Evolutionary conservation across 1,284 basidiomycete genomes (phyloP).

Genomic region (Austropuccinia psidii): DNA sequence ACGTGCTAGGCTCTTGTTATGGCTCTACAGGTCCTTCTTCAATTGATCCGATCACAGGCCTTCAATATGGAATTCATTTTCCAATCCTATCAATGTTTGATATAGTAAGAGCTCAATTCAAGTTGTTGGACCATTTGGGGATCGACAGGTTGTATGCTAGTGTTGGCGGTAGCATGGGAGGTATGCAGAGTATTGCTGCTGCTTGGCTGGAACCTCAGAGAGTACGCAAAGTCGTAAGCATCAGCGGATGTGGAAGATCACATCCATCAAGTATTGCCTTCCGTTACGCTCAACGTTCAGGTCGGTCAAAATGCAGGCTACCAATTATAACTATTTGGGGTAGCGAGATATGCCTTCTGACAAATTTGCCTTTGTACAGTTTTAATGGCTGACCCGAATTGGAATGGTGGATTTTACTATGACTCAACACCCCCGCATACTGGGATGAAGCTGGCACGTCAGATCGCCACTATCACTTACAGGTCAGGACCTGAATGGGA

Average conservation of each 20-base stretch:
- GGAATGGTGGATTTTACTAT: constrained; percentile 99
- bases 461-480: constrained; percentile 99
- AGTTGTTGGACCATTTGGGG: constrained; percentile 72
- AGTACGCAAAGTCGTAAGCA: constrained; percentile 80
- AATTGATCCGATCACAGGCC: constrained; percentile 58
- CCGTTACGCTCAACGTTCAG: constrained; percentile 80
- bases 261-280: constrained; percentile 88
- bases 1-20: constrained; percentile 95
- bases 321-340: neutral
- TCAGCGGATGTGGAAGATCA: constrained; percentile 85
- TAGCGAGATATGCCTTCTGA: constrained; percentile 56
- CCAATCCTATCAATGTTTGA: constrained; percentile 90
- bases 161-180: constrained; percentile 92
- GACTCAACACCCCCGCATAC: constrained; percentile 78
- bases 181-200: constrained; percentile 93
- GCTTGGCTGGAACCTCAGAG: constrained; percentile 85
- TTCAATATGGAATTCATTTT: constrained; percentile 80
- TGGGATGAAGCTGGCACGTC: constrained; percentile 96
- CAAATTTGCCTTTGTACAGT: constrained; percentile 53
- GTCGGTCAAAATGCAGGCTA: constrained; percentile 35
- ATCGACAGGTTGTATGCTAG: constrained; percentile 82
- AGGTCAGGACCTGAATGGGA: constrained; percentile 99
- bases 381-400: constrained; percentile 97
- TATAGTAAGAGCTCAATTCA: constrained; percentile 87
- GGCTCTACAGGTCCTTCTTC: constrained; percentile 91